Conservation (phyloP, 495 filamentous ascomycete species). For the Neurospora africana region DNA sequence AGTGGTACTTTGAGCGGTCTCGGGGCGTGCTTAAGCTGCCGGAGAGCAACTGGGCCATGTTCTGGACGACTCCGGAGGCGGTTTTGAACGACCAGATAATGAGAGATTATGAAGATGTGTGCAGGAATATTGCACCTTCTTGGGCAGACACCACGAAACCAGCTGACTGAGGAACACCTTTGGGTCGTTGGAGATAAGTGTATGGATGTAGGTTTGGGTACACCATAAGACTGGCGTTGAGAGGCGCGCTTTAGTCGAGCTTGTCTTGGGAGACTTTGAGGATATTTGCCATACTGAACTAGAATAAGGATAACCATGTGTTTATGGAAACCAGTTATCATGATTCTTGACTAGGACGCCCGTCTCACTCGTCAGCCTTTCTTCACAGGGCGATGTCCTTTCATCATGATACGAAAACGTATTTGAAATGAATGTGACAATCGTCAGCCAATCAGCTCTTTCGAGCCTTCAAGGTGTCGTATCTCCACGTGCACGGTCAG, state of each 20-base stretch:
- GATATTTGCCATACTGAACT: neutral
- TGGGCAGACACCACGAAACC: constrained; percentile 67
- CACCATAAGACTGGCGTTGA: neutral
- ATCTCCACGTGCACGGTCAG: neutral
- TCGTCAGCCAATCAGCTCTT: neutral
- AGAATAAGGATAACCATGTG: neutral
- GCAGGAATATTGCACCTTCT: constrained; percentile 64
- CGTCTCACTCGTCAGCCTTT: neutral
- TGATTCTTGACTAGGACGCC: neutral
- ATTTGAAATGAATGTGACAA: neutral
- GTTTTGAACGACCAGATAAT: constrained; percentile 45
- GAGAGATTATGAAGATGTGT: constrained; percentile 73
- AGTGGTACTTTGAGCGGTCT: constrained; percentile 92
- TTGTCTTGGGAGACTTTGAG: neutral
- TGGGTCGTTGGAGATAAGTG: neutral
- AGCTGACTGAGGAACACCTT: constrained; percentile 37
- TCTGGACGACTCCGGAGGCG: constrained; percentile 75
- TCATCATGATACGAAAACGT: neutral
- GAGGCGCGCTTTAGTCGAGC: neutral
- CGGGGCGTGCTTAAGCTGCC: constrained; percentile 70
- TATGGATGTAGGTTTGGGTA: neutral
- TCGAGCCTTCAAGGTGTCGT: neutral
- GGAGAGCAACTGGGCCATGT: constrained; percentile 85
- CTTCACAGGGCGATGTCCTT: neutral
- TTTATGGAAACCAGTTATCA: neutral